Evolutionary conservation across 1,284 basidiomycete species (phyloP), one percentile per base, ranked within the genome.

Genomic region (Agaricales sp.): DNA sequence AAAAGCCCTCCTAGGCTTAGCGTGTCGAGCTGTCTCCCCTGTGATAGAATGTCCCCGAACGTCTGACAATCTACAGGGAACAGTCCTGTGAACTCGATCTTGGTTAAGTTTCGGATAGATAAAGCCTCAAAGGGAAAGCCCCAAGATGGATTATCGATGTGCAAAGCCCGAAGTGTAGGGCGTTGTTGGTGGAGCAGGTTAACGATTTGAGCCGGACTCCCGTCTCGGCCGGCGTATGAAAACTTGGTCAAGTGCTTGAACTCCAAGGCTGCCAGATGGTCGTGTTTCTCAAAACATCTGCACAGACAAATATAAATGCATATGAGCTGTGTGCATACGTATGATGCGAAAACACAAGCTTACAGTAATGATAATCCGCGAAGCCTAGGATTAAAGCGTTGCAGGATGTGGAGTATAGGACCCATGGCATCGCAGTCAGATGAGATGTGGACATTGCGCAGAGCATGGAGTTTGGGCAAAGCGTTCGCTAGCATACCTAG

Each of bases 401-500:
- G 75, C 18, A 85, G 60, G 3, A 76, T 69, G 6, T 69, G 66
- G 23, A 83, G 61, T 37, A 83, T 67, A 2, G 72, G 66, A 4
- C 67, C 58, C 50, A 82, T 71, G 38, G 76, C 69, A 20, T 80
- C 75, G 39, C 67, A 72, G 2, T 71, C 67, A 24, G 80, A 78
- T n/a, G 73, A 71, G 30, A 80, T 77, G 57, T 80, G 75, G 3
- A 82, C 71, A 50, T 77, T 77, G 37, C 71, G 69, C 25, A 85
- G 64, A 55, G 77, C 80, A 46, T 62, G 61, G 23, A 86, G 60
- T 56, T 78, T 81, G 14, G 80, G 79, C 13, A 86, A 64, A 1
- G 80, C 78, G 45, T 84, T 85, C 19, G 76, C 70, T 39, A 86
- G 63, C 75, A 85, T 83, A 23, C 78, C 81, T 82, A 37, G 16